Conservation (phyloP, 2,329 filamentous ascomycete species). For the Nannizziopsis arthrosporioides region DNA sequence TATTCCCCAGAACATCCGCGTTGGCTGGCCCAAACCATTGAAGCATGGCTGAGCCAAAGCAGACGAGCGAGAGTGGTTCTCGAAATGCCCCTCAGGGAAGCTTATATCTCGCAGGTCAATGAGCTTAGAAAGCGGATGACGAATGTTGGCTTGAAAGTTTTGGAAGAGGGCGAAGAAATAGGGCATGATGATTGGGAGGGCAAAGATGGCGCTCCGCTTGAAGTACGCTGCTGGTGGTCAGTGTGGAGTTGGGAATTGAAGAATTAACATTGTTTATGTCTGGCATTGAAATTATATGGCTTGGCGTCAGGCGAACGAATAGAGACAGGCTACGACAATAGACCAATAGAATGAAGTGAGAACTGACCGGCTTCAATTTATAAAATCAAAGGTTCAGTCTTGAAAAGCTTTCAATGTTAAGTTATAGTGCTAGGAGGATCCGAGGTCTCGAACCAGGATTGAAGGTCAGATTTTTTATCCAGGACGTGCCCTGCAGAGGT, state of each 20-base stretch:
- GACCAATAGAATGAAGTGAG: not conserved
- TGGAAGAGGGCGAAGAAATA: slow-evolving; percentile 40
- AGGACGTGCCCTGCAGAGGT: not conserved
- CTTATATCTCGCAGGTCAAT: slow-evolving; percentile 49
- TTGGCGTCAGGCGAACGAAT: too few species aligned
- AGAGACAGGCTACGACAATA: too few species aligned
- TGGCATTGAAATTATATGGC: too few species aligned
- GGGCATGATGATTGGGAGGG: slow-evolving; percentile 40
- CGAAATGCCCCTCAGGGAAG: slow-evolving; percentile 69
- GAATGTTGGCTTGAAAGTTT: slow-evolving; percentile 39
- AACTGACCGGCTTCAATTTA: too few species aligned
- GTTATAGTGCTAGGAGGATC: too few species aligned
- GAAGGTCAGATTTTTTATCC: too few species aligned
- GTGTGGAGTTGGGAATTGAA: slow-evolving; percentile 32
- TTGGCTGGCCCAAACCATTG: slow-evolving; percentile 60
- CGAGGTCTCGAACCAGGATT: too few species aligned
- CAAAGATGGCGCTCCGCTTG: slow-evolving; percentile 31
- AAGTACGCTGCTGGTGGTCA: slow-evolving; percentile 39
- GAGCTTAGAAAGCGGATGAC: slow-evolving; percentile 53
- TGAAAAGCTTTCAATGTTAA: too few species aligned
- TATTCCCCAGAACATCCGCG: slow-evolving; percentile 75
- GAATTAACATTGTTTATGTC: not conserved
- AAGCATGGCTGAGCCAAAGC: slow-evolving; percentile 50
- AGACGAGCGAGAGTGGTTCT: slow-evolving; percentile 55
- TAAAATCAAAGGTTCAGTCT: too few species aligned